Percentiles rank a stretch among this genome's conserved stretches.
Conservation (phyloP, 306 rosid species). For the Cyclanthera cordifolia region DNA sequence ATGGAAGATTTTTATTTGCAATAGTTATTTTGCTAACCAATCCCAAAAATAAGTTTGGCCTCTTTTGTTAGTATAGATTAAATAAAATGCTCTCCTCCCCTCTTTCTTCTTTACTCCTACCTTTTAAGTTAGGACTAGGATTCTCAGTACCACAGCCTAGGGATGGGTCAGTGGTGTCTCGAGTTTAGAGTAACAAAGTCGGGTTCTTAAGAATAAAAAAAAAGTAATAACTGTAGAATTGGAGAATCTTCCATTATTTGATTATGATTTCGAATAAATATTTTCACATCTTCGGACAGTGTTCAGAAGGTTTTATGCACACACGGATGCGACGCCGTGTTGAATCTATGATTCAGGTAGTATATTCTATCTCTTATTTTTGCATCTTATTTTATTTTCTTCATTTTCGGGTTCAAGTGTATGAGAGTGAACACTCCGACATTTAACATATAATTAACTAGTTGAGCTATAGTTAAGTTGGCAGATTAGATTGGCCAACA, state of each 20-base stretch:
- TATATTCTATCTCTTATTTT: constrained; percentile 11
- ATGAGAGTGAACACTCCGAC: neutral
- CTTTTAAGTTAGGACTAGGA: neutral
- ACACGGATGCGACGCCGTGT: constrained; percentile 96
- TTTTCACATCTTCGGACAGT: constrained; percentile 35
- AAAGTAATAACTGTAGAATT: no score
- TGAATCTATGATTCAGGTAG: constrained; percentile 85
- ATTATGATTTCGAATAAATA: constrained; percentile 11
- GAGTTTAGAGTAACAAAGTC: no score
- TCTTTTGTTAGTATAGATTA: neutral
- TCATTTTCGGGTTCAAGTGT: neutral
- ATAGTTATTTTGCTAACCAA: neutral
- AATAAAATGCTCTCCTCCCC: neutral
- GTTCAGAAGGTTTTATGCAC: constrained; percentile 98
- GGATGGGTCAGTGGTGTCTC: no score
- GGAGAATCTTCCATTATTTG: neutral
- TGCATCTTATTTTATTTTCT: neutral
- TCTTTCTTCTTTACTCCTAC: neutral
- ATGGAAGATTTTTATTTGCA: neutral
- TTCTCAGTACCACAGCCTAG: no score
- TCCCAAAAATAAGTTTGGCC: neutral
- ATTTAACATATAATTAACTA: neutral
- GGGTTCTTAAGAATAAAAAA: no score
- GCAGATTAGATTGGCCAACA: no score
- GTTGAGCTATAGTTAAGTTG: neutral